These are phyloP conservation scores for Lavandula angustifolia DNA, from an alignment of 257 asterid genomes.

Conservation along the genomic window DNA sequence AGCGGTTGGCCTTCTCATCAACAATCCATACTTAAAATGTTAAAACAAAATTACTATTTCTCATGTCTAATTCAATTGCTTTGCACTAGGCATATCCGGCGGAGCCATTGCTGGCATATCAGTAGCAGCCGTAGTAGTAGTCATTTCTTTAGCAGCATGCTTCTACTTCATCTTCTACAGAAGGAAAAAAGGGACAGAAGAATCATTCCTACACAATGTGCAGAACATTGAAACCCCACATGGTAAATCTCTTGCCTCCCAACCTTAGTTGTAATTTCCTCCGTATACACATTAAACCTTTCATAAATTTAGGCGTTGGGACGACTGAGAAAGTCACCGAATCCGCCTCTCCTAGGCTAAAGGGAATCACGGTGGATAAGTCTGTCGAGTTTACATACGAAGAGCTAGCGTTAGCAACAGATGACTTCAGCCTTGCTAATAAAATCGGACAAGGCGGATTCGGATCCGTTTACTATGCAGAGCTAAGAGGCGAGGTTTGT, in stretches of 20 bases:
- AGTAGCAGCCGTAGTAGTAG: slow-evolving; percentile 53
- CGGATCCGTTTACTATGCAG: slow-evolving; percentile 75
- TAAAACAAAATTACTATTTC: background rate
- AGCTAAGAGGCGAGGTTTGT: slow-evolving; percentile 85
- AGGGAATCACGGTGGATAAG: slow-evolving; percentile 74
- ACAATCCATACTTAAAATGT: slow-evolving; percentile 9
- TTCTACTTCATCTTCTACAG: slow-evolving; percentile 44
- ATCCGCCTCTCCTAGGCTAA: slow-evolving; percentile 48
- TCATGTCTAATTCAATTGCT: slow-evolving; percentile 29
- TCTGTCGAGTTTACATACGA: slow-evolving; percentile 72
- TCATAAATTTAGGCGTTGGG: slow-evolving; percentile 38
- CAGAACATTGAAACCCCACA: slow-evolving; percentile 34
- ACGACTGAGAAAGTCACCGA: slow-evolving; percentile 41
- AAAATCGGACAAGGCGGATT: slow-evolving; percentile 93
- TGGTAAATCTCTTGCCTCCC: slow-evolving; percentile 36
- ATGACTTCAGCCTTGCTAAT: slow-evolving; percentile 51
- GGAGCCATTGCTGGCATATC: slow-evolving; percentile 81
- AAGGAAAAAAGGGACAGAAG: slow-evolving; percentile 38
- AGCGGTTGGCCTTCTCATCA: slow-evolving; percentile 52
- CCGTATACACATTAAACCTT: background rate
- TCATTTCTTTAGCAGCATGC: slow-evolving; percentile 45
- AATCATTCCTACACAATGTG: slow-evolving; percentile 33
- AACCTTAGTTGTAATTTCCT: background rate
- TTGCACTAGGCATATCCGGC: slow-evolving; percentile 60
- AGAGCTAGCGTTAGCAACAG: slow-evolving; percentile 68